Evolutionary conservation across 1,139 yeast genomes (phyloP), one percentile per base, ranked within the genome.

Genomic region (Suhomyces choctaworum): DNA sequence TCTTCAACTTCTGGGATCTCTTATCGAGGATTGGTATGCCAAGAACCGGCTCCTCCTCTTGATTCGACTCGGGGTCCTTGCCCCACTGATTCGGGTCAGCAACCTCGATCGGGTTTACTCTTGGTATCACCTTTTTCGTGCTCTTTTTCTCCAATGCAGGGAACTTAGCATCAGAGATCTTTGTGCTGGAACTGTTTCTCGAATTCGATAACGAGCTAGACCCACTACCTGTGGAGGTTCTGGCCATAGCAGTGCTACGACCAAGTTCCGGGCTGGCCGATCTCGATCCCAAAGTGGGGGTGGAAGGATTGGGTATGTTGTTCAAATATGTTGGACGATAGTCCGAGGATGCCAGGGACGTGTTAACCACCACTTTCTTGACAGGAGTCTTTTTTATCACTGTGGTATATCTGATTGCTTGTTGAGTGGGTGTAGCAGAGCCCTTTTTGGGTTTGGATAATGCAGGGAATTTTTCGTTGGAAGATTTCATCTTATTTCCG

Each of bases 381-480:
- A 37, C 42, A 4, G 42, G 46, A 6, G 45, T 37, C 36, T 57
- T 56, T 42, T 62, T 60, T 27, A 64, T 48, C 3, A 75, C 62
- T 6, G 71, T 71, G 6, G 77, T 72, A 37, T 69, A 69, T 34
- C 69, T 52, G 16, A 29, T 23, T 8, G 32, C 22, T 12, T 29
- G 50, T 51, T 4, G 41, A 43, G 6, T 48, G 41, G 48, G 43
- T 3, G 43, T 39, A 2, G 48, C 37, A 4, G 47, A 37, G 39
- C 58, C 34, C 53, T 64, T 44, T 25, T 45, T 40, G 7, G 76
- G 72, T 34, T 64, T 68, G 11, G 78, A 63, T 33, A 78, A 60
- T 2, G 73, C 71, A 1, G 88, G 87, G 51, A 82, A 75, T 34
- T 66, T 58, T 1, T 77, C 75, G 13, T 52, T 51, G 9, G 50